Evolutionary conservation across 208 protist genomes (phyloP), one percentile per base, ranked within the genome.

Genomic region (Trypanosoma congolense): DNA sequence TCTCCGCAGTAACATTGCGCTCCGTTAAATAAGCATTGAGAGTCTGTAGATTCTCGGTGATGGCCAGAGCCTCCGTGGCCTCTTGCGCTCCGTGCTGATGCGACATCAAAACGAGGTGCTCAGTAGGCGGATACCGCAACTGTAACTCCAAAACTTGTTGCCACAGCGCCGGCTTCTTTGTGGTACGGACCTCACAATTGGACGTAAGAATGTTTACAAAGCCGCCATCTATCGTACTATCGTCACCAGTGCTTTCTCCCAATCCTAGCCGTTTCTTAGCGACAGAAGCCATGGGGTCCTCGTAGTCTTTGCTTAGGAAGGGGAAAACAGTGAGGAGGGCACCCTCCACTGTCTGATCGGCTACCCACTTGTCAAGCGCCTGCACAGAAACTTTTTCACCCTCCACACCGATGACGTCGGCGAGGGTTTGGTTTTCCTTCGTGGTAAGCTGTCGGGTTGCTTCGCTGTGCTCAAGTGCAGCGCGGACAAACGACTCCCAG

Each of bases 301-400:
- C 19, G 28, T 28, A 18, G 2, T 61, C 24, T 44, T 59, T 48
- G 16, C 44, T 48, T 10, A 75, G 21, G 42, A 73, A 46, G 25
- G 58, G 46, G 45, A 56, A 48, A 2, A 66, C 16, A 6, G 52
- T 31, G 10, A 28, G 22, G 18, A 67, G 53, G 22, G 62, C 57
- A 12, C 1, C n/a, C 9, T 59, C 0, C 21, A 76, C 16, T 12
- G 53, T 79, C 26, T 46, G 63, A 24, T 83, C 77, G 5, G 82
- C 84, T 9, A 86, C 45, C 67, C 86, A 95, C 38, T 67, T 44
- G 56, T 95, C 82, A 35, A 92, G 48, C 5, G 42, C 58, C 9
- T 65, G 52, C 12, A 81, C 75, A 24, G 58, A 68, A 16, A 93
- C 69, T 2, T 46, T 74, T 31, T 58, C 3, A 49, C 74, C 65